Evolutionary conservation across 2,329 filamentous ascomycete species (phyloP).

Genomic region (Zasmidium cellare): DNA sequence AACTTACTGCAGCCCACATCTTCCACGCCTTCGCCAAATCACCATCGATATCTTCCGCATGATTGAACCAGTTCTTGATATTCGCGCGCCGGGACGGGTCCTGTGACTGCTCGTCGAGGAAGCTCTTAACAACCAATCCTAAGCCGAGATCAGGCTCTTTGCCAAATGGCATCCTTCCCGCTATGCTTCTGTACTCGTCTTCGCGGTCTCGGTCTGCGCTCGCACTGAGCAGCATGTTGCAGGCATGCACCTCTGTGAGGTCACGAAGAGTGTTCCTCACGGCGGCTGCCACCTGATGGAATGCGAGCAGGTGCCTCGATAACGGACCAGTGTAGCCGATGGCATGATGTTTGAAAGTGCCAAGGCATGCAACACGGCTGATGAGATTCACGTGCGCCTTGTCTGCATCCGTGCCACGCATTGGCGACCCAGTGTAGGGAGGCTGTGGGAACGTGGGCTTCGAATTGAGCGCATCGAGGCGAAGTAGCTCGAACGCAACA

Average conservation of each 20-base stretch:
- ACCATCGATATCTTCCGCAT: constrained; percentile 57
- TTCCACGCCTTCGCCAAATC: constrained; percentile 62
- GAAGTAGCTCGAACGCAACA: constrained; percentile 81
- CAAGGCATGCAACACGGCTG: constrained; percentile 80
- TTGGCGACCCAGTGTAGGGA: constrained; percentile 58
- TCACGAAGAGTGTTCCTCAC: constrained; percentile 80
- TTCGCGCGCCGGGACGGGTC: constrained; percentile 54
- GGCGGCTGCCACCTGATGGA: constrained; percentile 77
- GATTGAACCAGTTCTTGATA: constrained; percentile 60
- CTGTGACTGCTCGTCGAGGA: constrained; percentile 69
- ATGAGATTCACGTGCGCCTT: constrained; percentile 77
- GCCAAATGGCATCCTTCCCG: constrained; percentile 67
- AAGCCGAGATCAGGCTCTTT: constrained; percentile 72
- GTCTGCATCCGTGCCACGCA: constrained; percentile 65
- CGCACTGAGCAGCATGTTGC: constrained; percentile 76
- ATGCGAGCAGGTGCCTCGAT: constrained; percentile 84
- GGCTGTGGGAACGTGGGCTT: constrained; percentile 59
- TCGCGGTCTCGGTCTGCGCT: constrained; percentile 66
- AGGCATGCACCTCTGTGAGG: constrained; percentile 77
- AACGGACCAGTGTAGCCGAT: constrained; percentile 94
- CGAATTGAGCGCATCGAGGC: constrained; percentile 73
- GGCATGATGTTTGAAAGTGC: constrained; percentile 76
- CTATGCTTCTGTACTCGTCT: constrained; percentile 59
- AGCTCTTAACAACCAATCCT: constrained; percentile 77
- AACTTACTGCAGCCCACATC: constrained; percentile 65